phyloP scores from a whole-genome alignment of 164 flowering plant genomes.

The Vitis cinerea region DNA sequence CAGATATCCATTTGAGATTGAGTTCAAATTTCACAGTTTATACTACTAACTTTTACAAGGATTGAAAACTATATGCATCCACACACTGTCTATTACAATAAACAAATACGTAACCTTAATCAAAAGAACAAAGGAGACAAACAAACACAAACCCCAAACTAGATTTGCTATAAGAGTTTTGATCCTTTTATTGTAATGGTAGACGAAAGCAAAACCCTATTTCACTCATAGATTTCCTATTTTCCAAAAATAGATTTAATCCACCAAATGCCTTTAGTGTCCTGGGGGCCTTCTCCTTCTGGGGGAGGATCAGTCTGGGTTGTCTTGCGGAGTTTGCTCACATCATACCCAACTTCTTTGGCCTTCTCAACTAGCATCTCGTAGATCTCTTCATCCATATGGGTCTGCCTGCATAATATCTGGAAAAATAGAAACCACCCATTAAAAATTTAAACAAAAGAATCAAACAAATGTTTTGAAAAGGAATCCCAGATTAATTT shows the following conservation, averaged over 20 bases:
- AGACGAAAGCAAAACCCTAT: too few relatives aligned
- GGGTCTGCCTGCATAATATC: slow-evolving; percentile 73
- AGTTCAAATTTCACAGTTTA: too few relatives aligned
- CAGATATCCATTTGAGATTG: not conserved
- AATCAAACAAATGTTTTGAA: not conserved
- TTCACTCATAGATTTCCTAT: slow-evolving; percentile 16
- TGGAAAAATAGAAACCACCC: slow-evolving; percentile 18
- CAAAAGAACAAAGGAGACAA: too few relatives aligned
- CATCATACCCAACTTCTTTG: slow-evolving; percentile 79
- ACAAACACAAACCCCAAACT: too few relatives aligned
- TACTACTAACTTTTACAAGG: too few relatives aligned
- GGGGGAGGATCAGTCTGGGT: slow-evolving; percentile 70
- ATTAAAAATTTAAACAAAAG: not conserved
- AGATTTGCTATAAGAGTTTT: too few relatives aligned
- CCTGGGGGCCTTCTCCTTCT: slow-evolving; percentile 48
- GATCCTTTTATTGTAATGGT: too few relatives aligned
- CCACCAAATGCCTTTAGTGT: slow-evolving; percentile 92
- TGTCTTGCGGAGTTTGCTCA: slow-evolving; percentile 79
- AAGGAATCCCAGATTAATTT: not conserved
- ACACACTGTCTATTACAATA: not conserved
- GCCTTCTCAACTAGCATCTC: slow-evolving; percentile 69
- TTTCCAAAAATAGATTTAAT: slow-evolving; percentile 79
- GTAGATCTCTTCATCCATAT: slow-evolving; percentile 73
- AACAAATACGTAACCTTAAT: too few relatives aligned
- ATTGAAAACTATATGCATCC: not conserved